These are phyloP conservation scores for Erodium texanum DNA, from an alignment of 441 rosid genomes.

Conservation along the genomic window DNA sequence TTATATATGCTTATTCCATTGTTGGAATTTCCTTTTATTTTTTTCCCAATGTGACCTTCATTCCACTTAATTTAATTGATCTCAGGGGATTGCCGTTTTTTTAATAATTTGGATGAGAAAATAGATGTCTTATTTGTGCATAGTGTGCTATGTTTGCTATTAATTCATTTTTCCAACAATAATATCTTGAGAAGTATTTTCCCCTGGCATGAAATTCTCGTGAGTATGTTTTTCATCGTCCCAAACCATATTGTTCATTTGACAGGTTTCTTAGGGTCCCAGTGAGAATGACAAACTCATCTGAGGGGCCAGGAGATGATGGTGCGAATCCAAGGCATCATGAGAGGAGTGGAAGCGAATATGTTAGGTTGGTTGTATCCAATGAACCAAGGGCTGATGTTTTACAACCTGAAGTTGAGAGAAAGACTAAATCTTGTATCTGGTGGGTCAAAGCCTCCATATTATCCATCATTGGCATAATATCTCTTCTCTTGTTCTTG, in stretches of 20 bases:
- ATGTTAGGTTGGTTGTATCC: conserved; percentile 1
- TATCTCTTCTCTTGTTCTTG: not conserved
- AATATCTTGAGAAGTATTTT: not conserved
- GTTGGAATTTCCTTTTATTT: not conserved
- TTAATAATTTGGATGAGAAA: too few species aligned
- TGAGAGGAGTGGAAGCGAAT: not conserved
- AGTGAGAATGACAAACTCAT: not conserved
- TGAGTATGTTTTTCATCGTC: not conserved
- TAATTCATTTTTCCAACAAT: not conserved
- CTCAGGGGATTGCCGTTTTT: not conserved
- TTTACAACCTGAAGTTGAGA: not conserved
- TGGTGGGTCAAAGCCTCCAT: not conserved
- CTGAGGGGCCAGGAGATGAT: not conserved
- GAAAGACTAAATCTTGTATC: not conserved
- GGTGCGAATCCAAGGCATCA: not conserved
- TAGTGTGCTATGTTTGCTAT: too few species aligned
- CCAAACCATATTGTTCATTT: not conserved
- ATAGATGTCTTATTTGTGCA: too few species aligned
- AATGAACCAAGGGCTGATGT: not conserved
- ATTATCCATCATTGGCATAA: not conserved
- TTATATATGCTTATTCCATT: not conserved
- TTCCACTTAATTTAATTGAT: not conserved
- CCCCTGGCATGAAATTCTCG: not conserved
- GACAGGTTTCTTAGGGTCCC: not conserved
- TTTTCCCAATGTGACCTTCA: not conserved